Evolutionary conservation across 805 yeast species (phyloP).

Genomic region (Candida oleophila): DNA sequence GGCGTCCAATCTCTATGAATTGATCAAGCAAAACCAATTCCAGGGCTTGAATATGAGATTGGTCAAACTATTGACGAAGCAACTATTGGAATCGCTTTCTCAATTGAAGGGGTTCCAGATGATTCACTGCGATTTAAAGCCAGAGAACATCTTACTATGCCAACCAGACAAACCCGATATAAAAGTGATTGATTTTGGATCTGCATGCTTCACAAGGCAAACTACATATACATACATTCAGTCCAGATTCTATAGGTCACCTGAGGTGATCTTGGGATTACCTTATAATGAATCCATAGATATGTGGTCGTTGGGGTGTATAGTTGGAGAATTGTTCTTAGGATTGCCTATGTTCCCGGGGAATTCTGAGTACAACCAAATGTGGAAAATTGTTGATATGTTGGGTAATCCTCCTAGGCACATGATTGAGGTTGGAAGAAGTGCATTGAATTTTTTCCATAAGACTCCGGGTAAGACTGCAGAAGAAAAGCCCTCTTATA

Average conservation of each 20-base stretch:
- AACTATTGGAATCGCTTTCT: constrained; percentile 75
- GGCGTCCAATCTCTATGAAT: constrained; percentile 84
- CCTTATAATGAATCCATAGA: constrained; percentile 93
- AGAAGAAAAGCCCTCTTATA: constrained; percentile 28
- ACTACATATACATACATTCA: constrained; percentile 90
- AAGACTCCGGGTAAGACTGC: constrained; percentile 27
- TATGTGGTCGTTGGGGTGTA: constrained; percentile 97
- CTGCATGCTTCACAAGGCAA: constrained; percentile 90
- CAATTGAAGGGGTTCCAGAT: constrained; percentile 79
- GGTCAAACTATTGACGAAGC: constrained; percentile 75
- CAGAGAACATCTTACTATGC: constrained; percentile 85
- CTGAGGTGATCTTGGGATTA: constrained; percentile 88
- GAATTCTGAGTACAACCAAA: constrained; percentile 87
- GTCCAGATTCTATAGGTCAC: constrained; percentile 89
- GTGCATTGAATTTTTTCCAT: constrained; percentile 66
- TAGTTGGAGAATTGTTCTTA: constrained; percentile 82
- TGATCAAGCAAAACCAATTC: constrained; percentile 89
- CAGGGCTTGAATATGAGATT: constrained; percentile 82
- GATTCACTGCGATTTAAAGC: constrained; percentile 95
- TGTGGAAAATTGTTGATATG: constrained; percentile 77
- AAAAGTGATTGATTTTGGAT: constrained; percentile 94
- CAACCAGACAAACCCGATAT: constrained; percentile 81
- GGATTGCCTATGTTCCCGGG: constrained; percentile 97
- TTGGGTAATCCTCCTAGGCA: constrained; percentile 88
- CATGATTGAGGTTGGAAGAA: constrained; percentile 96